Evolutionary conservation across 75 land plant genomes (phyloP), one percentile per base, ranked within the genome.

Genomic region (Sequoiadendron giganteum): DNA sequence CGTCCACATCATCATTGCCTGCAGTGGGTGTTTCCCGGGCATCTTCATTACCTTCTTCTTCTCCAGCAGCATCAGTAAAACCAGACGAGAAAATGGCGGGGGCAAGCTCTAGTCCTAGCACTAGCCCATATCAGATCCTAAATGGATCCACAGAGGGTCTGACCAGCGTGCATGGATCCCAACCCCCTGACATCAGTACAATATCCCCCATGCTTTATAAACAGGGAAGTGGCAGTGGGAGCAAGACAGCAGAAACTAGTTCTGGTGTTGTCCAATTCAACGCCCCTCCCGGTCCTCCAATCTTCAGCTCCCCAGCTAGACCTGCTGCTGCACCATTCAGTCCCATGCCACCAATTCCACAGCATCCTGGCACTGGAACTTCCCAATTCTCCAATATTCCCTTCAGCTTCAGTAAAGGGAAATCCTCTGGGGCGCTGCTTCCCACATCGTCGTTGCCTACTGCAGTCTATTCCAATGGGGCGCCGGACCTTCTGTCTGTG

Each of bases 261-360:
- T 87, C 91, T 77, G 91, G 93, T 7, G 88, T 89, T 77, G 88
- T 93, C 18, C 95, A 90, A 43, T 89, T 95, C 88, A 94, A 94
- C 81, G 91, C 92, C 54, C 96, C 97, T 68, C 97, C 99, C 81
- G 97, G 96, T 1, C 96, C 99, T n/a, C 98, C 99, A 14, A 86
- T 93, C 3, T 96, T 96, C 65, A 88, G 92, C 42, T 94, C 99
- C 32, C 94, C 95, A 7, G 86, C 91, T 13, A 91, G 93, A 43
- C 94, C 95, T 65, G 90, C 95, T 65, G 93, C 92, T 61, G 92
- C 92, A 42, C 94, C 95, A 34, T 91, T 96, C 28, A 85, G 65
- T 21, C 86, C 86, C 39, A 36, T 85, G 42, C 61, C 40, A 8
- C 48, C 86, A 19, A 32, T 48, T 10, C 68, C 86, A 16, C 88